These are phyloP conservation scores for Dendryphion nanum DNA, from an alignment of 2,329 filamentous ascomycete species.

Conservation along the genomic window DNA sequence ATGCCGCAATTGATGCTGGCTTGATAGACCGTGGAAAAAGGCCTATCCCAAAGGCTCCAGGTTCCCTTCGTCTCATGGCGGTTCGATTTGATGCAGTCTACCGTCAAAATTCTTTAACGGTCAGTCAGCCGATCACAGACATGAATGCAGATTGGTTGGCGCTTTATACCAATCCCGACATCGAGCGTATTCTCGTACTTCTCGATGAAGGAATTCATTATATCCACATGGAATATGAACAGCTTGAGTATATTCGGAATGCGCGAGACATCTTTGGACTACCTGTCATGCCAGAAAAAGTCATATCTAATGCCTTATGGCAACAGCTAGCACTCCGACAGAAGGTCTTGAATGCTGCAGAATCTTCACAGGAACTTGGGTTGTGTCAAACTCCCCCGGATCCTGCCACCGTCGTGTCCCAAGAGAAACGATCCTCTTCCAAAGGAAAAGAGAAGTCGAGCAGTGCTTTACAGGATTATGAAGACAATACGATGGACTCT, in stretches of 20 bases:
- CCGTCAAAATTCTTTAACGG: constrained; percentile 43
- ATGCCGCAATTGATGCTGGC: constrained; percentile 48
- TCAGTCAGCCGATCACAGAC: constrained; percentile 41
- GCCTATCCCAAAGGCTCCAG: constrained; percentile 47
- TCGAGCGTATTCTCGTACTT: constrained; percentile 55
- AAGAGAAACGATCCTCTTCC: constrained; percentile 17
- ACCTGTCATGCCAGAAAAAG: constrained; percentile 55
- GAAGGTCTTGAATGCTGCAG: constrained; percentile 52
- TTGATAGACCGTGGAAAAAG: constrained; percentile 46
- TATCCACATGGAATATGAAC: constrained; percentile 59
- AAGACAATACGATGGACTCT: constrained; percentile 42
- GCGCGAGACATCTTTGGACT: constrained; percentile 54
- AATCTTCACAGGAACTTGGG: constrained; percentile 53
- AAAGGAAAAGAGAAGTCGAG: constrained; percentile 48
- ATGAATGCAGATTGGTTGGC: constrained; percentile 49
- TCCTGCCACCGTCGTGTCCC: constrained; percentile 12
- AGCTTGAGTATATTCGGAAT: constrained; percentile 54
- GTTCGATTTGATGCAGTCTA: constrained; percentile 55
- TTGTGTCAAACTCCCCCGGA: constrained; percentile 46
- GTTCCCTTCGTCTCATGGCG: constrained; percentile 49
- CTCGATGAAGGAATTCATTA: constrained; percentile 61
- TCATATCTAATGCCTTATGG: constrained; percentile 57
- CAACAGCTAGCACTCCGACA: constrained; percentile 58
- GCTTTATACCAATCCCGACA: constrained; percentile 54
- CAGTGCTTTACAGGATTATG: constrained; percentile 6